Evolutionary conservation across 768 basidiomycete genomes (phyloP).

Genomic region (Collybia nuda): DNA sequence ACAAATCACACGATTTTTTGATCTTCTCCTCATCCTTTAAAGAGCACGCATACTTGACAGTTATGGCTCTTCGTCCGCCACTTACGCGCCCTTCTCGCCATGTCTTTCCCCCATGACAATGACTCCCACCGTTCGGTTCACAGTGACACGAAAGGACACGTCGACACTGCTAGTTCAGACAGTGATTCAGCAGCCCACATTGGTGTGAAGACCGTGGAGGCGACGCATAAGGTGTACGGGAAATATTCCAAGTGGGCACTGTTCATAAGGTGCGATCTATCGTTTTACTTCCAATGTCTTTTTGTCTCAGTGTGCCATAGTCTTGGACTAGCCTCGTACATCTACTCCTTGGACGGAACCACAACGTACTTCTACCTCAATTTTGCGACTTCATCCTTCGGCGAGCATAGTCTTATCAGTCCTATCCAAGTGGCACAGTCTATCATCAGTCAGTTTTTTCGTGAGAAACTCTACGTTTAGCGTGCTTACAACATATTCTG

Average conservation of each 20-base stretch:
- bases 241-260: conserved; percentile 58
- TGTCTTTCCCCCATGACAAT: conserved; percentile 5
- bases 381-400: conserved; percentile 55
- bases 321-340: conserved; percentile 68
- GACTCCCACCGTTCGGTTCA: conserved; percentile 3
- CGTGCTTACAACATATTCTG: neutral
- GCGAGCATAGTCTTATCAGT: conserved; percentile 52
- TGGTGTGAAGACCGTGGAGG: conserved; percentile 51
- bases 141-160: conserved; percentile 1
- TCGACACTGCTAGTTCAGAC: neutral
- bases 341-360: conserved; percentile 72
- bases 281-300: neutral
- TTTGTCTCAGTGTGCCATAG: conserved; percentile 23
- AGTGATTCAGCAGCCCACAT: conserved; percentile 26
- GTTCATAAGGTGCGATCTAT: conserved; percentile 50
- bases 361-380: conserved; percentile 68
- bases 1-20: conserved; percentile 11
- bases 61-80: neutral
- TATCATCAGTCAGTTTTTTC: conserved; percentile 46
- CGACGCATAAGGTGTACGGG: conserved; percentile 50
- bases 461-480: neutral
- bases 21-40: conserved; percentile 8
- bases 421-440: conserved; percentile 55
- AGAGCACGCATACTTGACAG: neutral
- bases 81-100: conserved; percentile 2